Evolutionary conservation across 441 rosid genomes (phyloP).

Genomic region (Iberis amara): DNA sequence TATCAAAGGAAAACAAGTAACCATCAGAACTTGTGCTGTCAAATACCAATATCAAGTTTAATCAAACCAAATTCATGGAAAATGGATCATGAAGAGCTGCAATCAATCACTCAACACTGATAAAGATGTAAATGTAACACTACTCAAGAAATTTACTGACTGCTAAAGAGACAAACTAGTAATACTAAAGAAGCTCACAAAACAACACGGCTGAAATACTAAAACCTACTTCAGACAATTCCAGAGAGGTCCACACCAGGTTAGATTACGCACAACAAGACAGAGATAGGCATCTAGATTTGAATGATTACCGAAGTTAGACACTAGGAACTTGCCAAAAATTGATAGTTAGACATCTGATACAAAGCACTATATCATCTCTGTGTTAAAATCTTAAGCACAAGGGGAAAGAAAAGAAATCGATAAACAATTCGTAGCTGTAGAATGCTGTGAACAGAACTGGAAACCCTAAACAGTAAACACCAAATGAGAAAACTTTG

Average conservation of each 20-base stretch:
- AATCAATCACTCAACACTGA: slow-evolving; percentile 8
- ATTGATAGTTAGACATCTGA: too few relatives aligned
- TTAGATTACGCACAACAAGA: not conserved
- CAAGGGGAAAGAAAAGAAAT: not conserved
- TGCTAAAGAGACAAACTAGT: slow-evolving; percentile 2
- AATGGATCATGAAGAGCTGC: too few relatives aligned
- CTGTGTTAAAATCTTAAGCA: not conserved
- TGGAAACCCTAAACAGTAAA: slow-evolving; percentile 19
- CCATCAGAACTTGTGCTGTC: slow-evolving; percentile 18
- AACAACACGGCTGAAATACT: too few relatives aligned
- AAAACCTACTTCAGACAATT: too few relatives aligned
- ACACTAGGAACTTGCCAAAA: too few relatives aligned
- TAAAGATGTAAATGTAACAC: not conserved
- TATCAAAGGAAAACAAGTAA: slow-evolving; percentile 20
- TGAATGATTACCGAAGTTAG: too few relatives aligned
- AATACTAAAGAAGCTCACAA: not conserved
- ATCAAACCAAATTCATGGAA: not conserved
- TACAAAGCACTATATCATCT: not conserved
- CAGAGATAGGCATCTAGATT: not conserved
- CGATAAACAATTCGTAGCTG: not conserved
- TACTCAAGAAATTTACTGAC: not conserved
- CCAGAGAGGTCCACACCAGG: too few relatives aligned
- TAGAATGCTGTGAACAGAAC: too few relatives aligned
- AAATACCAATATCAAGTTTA: not conserved
- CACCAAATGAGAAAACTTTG: not conserved